phyloP scores from a whole-genome alignment of 2,329 filamentous ascomycete species.

The Lachnellula cervina region DNA sequence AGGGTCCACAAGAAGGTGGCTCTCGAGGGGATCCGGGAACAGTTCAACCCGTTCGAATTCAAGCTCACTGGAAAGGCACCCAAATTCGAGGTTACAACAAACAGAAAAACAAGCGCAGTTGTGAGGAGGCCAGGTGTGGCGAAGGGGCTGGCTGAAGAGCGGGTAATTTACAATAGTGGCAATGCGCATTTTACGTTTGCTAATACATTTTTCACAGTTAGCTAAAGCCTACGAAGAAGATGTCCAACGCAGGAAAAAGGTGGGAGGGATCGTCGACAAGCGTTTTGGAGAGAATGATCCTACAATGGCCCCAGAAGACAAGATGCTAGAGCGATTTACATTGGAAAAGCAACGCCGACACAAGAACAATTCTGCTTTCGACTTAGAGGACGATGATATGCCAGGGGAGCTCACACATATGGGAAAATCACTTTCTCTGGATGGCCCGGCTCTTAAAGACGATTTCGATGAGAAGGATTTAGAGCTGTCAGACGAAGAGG shows the following conservation, averaged over 20 bases:
- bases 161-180: constrained; percentile 41
- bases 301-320: constrained; percentile 87
- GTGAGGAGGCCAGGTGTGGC: constrained; percentile 76
- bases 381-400: constrained; percentile 79
- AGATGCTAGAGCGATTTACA: constrained; percentile 85
- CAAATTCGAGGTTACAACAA: constrained; percentile 81
- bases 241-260: constrained; percentile 83
- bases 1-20: constrained; percentile 72
- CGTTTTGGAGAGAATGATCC: constrained; percentile 95
- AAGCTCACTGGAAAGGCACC: constrained; percentile 71
- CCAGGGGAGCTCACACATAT: constrained; percentile 72
- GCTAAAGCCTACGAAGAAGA: constrained; percentile 42
- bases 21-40: constrained; percentile 81
- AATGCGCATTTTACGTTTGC: not conserved
- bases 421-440: constrained; percentile 67
- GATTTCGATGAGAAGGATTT: constrained; percentile 80
- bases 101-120: constrained; percentile 53
- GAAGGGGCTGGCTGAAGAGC: constrained; percentile 82
- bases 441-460: constrained; percentile 51
- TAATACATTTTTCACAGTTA: constrained; percentile 16
- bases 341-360: constrained; percentile 76
- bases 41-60: constrained; percentile 97
- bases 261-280: constrained; percentile 86
- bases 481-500: constrained; percentile 51
- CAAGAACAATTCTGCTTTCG: constrained; percentile 77